Percentiles rank a stretch among this genome's conserved stretches.
Conservation (phyloP, 2,329 filamentous ascomycete genomes). For the Ceratocystis colombiana region DNA sequence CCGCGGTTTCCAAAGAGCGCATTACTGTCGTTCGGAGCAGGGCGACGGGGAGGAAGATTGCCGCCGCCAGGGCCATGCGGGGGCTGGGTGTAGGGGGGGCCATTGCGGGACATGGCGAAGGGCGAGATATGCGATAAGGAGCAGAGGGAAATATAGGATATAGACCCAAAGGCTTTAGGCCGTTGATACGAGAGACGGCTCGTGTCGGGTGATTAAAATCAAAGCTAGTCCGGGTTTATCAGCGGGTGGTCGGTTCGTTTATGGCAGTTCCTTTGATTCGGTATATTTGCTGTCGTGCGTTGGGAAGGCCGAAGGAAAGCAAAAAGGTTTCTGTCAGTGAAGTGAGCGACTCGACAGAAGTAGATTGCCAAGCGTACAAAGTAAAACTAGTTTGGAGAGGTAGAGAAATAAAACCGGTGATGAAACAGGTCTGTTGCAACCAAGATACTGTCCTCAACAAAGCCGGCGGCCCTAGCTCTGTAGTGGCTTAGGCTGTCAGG, state of each 20-base stretch:
- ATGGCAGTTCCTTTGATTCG: neutral
- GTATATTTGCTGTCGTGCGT: conserved; percentile 7
- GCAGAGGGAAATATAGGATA: neutral
- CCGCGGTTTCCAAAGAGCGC: conserved; percentile 25
- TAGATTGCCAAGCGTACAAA: neutral
- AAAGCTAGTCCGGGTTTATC: neutral
- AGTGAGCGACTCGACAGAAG: neutral
- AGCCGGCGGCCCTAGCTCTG: neutral
- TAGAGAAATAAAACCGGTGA: neutral
- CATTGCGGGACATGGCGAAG: conserved; percentile 27
- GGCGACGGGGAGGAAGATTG: conserved; percentile 18
- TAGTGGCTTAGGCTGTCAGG: neutral
- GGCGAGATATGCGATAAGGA: neutral
- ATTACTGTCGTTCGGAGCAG: conserved; percentile 13
- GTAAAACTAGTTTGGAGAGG: neutral
- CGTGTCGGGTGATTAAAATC: neutral
- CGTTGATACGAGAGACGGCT: neutral
- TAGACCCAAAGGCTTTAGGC: neutral
- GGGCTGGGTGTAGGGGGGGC: conserved; percentile 26
- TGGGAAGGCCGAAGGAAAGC: neutral
- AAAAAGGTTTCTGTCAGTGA: conserved; percentile 6
- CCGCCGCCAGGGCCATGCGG: conserved; percentile 14
- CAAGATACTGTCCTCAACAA: neutral
- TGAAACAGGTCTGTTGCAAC: neutral
- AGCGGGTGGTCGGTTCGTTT: neutral